Base-by-base conservation (phyloP, 1,284 basidiomycete species). In the Phlebopus sp. region DNA sequence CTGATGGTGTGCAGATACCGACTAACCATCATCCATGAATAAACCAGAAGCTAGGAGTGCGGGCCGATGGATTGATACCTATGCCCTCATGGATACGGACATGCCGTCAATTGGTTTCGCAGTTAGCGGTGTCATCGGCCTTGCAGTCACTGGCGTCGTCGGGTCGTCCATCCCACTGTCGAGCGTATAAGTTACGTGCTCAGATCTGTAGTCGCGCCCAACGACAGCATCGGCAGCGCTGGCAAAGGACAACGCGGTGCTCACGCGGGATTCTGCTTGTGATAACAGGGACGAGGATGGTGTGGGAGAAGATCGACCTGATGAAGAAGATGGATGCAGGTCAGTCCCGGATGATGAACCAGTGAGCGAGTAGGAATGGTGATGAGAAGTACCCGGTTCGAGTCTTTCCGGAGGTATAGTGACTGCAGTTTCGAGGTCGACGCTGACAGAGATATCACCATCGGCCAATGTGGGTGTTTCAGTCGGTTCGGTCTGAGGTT, bases 71-170 rank as follows among this genome's bases (percentile, higher is more conserved):
- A 7, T 15, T 35, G 32, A 15, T 35, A 14, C 13, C 14, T 35
- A 35, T 35, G 13, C 10, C 4, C 27, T 8, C 10, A 9, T 29
- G 27, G 25, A 25, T 8, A 25, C 5, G 8, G 27, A 29, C 27
- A 29, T 29, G 27, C 27, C n/a, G 10, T 14, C 30, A 35, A 46
- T 29, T 32, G 37, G 19, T n/a, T 30, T 23, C 15, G 21, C 19
- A 2, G 15, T 17, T 30, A 15, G 4, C 23, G 50, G 52, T 4
- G 53, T 61, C 34, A n/a, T 41, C 17, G 53, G 51, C 34, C 39
- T 50, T 8, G 59, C 54, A 15, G 60, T 60, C n/a, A 14, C 29
- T 3, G 42, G 56, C 5, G 44, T 59, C 19, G 36, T 37, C 19
- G 4, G 38, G 17, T 15, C 43, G 23, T 35, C 52, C n/a, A 2